Evolutionary conservation across 2,329 filamentous ascomycete genomes (phyloP), one percentile per base, ranked within the genome.

Genomic region (Phoma sp.): DNA sequence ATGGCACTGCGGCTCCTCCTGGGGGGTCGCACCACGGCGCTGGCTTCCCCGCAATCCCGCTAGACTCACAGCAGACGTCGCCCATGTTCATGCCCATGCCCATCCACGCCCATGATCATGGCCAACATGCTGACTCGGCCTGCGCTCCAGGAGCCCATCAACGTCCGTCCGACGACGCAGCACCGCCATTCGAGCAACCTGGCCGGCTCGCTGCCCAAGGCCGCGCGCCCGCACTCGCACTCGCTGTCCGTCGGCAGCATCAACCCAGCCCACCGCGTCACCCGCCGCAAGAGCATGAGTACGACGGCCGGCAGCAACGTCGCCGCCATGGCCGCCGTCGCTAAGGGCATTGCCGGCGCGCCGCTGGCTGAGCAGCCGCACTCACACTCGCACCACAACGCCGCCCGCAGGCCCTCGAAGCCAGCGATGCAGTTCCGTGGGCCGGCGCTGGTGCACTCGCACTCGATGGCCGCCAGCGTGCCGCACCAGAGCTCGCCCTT

Each of bases 271-370:
- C 90, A 96, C 76, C 90, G 95, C 66, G 86, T 98, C 64, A 92
- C 90, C 66, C 90, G 93, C 69, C 87, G 95, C 68, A 98, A 98
- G 84, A 97, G 93, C 78, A 92, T 96, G 72, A 87, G 85, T 72
- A 91, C 90, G 57, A 89, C 86, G 61, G 85, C 88, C 41, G 83
- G 82, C 42, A 83, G 85, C 74, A 93, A 89, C 76, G 86, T 89
- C 40, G 88, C 89, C 14, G 90, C 89, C 48, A 80, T 93, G 59
- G 89, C 89, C 29, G 88, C 88, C 10, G 89, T 88, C 1, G 75
- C 77, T 46, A 86, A 86, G 69, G 89, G 90, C 71, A 81, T 80
- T 47, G 78, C 78, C 55, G 86, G 88, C 63, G 83, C 84, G 56
- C 81, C 82, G 82, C 72, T 87, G 78, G 79, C 77, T 36, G 78